Evolutionary conservation across 1,284 basidiomycete species (phyloP), one percentile per base, ranked within the genome.

Genomic region (Ganoderma lingzhi): DNA sequence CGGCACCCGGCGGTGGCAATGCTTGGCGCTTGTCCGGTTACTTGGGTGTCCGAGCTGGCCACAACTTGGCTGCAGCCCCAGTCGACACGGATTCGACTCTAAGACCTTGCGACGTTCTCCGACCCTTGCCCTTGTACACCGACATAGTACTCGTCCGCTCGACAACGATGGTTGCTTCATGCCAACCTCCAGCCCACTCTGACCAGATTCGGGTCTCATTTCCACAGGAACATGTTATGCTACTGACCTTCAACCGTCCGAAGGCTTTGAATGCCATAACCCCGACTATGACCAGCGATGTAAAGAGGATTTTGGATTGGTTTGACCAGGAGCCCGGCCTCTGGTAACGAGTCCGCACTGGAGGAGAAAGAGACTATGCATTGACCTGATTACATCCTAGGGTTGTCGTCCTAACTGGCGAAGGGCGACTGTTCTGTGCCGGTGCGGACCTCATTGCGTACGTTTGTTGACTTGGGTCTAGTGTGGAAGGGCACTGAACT

Each of bases 361-460:
- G 10, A 12, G 37, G 2, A 12, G 35, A 23, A n/a, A 41, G 19
- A 51, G n/a, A 4, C 58, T 41, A 19, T n/a, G 5, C 17, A 42
- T 28, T 64, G 5, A 65, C 51, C n/a, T 56, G 17, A 6, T 17
- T 12, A 51, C 17, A 2, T 62, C 32, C 8, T 74, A 93, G 93
- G 93, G 90, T 93, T 12, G 87, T 86, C 51, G 85, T 96, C 75
- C 77, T 96, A 55, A 95, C 94, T 37, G 95, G 94, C 15, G 86
- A 87, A 69, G 93, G 93, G 3, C 87, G 90, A 56, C 80, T 88
- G 0, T 96, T 96, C 81, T 96, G 94, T 75, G 93, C 94, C 2
- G 94, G 94, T 5, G 91, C 92, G 63, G 93, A 95, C 78, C 83
- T 95, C 55, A 90, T 89, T 80, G 88, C 86, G 90, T 92, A 77